Conservation (phyloP, 495 filamentous ascomycete species). For the Ramalina intermedia region DNA sequence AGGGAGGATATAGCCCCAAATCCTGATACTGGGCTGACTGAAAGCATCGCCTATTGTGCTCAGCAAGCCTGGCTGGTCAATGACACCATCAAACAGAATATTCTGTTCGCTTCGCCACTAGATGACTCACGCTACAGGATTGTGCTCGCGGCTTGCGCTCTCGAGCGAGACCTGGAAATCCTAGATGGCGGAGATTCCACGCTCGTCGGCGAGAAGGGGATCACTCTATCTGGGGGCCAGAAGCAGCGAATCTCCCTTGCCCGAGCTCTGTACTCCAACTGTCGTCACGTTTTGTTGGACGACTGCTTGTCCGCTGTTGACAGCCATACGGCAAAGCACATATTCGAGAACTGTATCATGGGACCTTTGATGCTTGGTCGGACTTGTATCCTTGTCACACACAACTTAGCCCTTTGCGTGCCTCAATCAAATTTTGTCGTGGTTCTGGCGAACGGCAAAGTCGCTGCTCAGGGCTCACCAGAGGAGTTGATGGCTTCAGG, state of each 20-base stretch:
- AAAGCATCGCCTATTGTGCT: conserved; percentile 91
- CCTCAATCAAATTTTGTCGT: conserved; percentile 69
- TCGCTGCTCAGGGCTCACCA: conserved; percentile 60
- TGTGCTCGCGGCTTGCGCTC: conserved; percentile 81
- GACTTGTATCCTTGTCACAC: conserved; percentile 94
- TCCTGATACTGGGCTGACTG: conserved; percentile 71
- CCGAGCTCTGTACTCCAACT: conserved; percentile 83
- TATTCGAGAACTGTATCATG: conserved; percentile 82
- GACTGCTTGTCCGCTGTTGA: conserved; percentile 98
- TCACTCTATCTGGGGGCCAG: conserved; percentile 90
- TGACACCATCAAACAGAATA: conserved; percentile 91
- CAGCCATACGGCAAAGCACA: conserved; percentile 96
- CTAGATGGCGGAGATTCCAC: conserved; percentile 89
- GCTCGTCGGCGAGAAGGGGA: conserved; percentile 91
- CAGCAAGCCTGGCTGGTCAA: conserved; percentile 98
- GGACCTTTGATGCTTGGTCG: conserved; percentile 78
- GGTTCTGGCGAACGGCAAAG: conserved; percentile 71
- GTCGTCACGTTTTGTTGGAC: conserved; percentile 78
- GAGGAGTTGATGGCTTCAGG: conserved; percentile 69
- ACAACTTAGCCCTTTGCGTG: conserved; percentile 77
- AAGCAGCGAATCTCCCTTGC: conserved; percentile 96
- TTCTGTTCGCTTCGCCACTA: conserved; percentile 73
- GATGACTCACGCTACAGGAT: conserved; percentile 75
- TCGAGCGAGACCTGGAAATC: conserved; percentile 84
- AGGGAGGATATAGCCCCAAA: conserved; percentile 71